These are phyloP conservation scores for Tarenaya hassleriana DNA, from an alignment of 345 rosid species.

Conservation along the genomic window DNA sequence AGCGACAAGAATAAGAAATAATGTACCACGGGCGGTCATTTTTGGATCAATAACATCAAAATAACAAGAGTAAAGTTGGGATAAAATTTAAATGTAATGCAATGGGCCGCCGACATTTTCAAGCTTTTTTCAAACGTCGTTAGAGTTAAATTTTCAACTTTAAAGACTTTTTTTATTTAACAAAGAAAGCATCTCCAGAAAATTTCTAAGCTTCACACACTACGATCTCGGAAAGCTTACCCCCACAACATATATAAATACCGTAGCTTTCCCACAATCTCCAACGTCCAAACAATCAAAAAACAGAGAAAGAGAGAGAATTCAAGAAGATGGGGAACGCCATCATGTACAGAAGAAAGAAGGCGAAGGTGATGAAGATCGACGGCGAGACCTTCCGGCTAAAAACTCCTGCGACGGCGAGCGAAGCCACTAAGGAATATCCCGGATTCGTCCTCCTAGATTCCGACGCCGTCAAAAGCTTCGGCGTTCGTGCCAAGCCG, in stretches of 20 bases:
- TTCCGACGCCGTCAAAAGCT: conserved; percentile 70
- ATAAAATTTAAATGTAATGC: no score
- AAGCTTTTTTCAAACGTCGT: conserved; percentile 18
- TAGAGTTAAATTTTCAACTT: conserved; percentile 19
- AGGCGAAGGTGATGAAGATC: no score
- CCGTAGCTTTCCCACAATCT: conserved; percentile 2
- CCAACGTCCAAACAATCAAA: conserved; percentile 8
- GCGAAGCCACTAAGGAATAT: conserved; percentile 53
- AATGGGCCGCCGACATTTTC: conserved; percentile 21
- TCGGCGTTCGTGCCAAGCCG: conserved; percentile 71
- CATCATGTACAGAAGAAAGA: conserved; percentile 44
- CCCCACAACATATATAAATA: conserved; percentile 14
- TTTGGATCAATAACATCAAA: no score
- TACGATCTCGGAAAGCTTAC: not conserved
- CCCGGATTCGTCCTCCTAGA: conserved; percentile 77
- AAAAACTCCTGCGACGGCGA: conserved; percentile 53
- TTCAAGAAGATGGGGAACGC: conserved; percentile 76
- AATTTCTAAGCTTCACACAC: conserved; percentile 27
- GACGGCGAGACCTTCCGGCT: conserved; percentile 73
- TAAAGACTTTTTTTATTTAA: conserved; percentile 13
- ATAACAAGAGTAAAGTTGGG: no score
- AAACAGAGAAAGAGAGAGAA: not conserved
- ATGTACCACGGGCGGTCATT: no score
- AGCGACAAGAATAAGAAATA: no score
- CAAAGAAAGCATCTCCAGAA: conserved; percentile 18